A percentile compares a stretch with the other conserved stretches of the same genome.
Conservation (phyloP, 2,329 filamentous ascomycete species). For the Akanthomyces dipterigenus region DNA sequence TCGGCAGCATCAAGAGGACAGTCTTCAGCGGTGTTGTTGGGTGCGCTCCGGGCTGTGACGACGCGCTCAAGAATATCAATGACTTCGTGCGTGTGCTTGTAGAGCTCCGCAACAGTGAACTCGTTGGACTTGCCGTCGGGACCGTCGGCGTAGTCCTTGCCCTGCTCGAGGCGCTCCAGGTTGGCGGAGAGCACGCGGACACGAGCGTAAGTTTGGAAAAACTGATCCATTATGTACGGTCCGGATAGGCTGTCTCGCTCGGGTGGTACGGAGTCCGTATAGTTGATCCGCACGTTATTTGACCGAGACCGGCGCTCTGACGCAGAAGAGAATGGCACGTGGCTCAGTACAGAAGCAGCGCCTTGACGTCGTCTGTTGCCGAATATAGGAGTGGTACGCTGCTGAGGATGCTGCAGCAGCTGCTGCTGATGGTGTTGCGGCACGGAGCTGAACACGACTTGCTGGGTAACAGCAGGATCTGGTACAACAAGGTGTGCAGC, state of each 20-base stretch:
- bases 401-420: background rate
- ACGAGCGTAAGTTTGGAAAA: constrained; percentile 31
- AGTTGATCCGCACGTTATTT: background rate
- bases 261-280: background rate
- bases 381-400: background rate
- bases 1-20: constrained; percentile 23
- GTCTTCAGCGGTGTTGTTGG: background rate
- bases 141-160: constrained; percentile 15
- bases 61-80: constrained; percentile 10
- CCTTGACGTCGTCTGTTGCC: background rate
- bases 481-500: background rate
- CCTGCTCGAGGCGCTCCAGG: constrained; percentile 21
- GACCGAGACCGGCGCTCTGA: background rate
- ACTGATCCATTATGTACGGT: constrained; percentile 31
- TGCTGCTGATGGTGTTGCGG: background rate
- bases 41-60: constrained; percentile 1
- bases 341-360: background rate
- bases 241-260: constrained; percentile 13
- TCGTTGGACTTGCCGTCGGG: constrained; percentile 19
- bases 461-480: background rate
- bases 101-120: constrained; percentile 36
- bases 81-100: constrained; percentile 29
- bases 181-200: constrained; percentile 31
- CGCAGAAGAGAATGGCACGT: background rate
- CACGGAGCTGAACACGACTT: background rate